phyloP scores from a whole-genome alignment of 176 grass and related monocot genomes.

The Phoenix dactylifera region DNA sequence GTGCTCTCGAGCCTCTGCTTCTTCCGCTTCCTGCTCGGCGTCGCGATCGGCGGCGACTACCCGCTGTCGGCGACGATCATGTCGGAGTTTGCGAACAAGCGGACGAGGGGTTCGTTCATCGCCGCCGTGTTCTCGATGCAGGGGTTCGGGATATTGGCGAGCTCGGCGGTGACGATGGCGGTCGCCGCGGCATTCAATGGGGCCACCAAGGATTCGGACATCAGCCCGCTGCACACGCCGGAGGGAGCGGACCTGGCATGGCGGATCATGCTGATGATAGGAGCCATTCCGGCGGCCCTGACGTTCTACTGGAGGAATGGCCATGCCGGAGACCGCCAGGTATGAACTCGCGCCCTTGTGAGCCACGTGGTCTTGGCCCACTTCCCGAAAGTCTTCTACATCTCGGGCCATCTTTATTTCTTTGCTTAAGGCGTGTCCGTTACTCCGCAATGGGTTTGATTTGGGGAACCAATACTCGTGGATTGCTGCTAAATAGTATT shows the following conservation, averaged over 20 bases:
- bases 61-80: conserved; percentile 82
- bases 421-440: no score
- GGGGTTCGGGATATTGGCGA: conserved; percentile 65
- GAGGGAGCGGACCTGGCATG: conserved; percentile 26
- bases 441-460: no score
- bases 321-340: conserved; percentile 42
- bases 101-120: conserved; percentile 56
- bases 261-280: conserved; percentile 38
- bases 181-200: conserved; percentile 40
- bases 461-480: no score
- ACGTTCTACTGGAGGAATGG: conserved; percentile 36
- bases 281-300: conserved; percentile 24
- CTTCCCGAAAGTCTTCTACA: no score
- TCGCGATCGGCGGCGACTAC: conserved; percentile 77
- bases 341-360: not conserved
- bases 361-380: no score
- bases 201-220: conserved; percentile 1
- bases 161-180: conserved; percentile 65
- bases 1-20: conserved; percentile 55
- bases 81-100: conserved; percentile 71
- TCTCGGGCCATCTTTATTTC: no score
- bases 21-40: conserved; percentile 68
- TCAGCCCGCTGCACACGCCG: conserved; percentile 7
- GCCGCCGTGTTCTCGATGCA: conserved; percentile 90
- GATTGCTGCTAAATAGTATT: no score